These are phyloP conservation scores for Aurantiochytrium sp. DNA, from an alignment of 108 stramenopile species.

Conservation along the genomic window DNA sequence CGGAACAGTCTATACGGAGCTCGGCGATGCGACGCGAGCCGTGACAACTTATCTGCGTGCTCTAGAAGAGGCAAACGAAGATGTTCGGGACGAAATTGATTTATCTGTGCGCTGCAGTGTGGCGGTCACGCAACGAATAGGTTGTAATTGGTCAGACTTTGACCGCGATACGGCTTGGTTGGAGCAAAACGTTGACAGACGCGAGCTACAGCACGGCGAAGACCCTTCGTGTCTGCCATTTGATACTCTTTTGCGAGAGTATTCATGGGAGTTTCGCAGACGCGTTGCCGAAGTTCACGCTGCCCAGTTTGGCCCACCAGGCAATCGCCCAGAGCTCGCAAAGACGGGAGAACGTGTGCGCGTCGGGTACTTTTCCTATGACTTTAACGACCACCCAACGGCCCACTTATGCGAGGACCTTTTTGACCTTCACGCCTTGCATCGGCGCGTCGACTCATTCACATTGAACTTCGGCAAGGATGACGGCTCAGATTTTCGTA, in stretches of 20 bases:
- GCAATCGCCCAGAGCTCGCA: background rate
- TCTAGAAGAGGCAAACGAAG: background rate
- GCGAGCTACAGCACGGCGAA: slow-evolving; percentile 20
- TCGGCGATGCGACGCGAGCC: background rate
- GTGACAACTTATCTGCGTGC: background rate
- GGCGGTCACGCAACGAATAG: slow-evolving; percentile 20
- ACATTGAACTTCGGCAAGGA: slow-evolving; percentile 9
- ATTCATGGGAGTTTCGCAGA: slow-evolving; percentile 5
- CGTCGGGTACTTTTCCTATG: slow-evolving; percentile 41
- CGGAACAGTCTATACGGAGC: slow-evolving; percentile 26
- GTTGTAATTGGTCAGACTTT: slow-evolving; percentile 33
- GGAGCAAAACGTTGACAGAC: background rate
- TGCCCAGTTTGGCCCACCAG: background rate
- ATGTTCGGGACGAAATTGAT: background rate
- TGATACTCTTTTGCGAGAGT: slow-evolving; percentile 29
- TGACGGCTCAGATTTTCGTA: slow-evolving; percentile 7
- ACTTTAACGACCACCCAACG: slow-evolving; percentile 54
- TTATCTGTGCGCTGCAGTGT: background rate
- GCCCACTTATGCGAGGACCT: slow-evolving; percentile 46
- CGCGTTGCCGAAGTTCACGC: slow-evolving; percentile 28
- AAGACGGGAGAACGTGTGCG: background rate
- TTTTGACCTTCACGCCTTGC: slow-evolving; percentile 31
- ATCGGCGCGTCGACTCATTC: background rate
- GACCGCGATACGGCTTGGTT: background rate
- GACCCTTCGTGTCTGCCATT: slow-evolving; percentile 38